Conservation (phyloP, 2,329 filamentous ascomycete species). For the Aplosporella prunicola region DNA sequence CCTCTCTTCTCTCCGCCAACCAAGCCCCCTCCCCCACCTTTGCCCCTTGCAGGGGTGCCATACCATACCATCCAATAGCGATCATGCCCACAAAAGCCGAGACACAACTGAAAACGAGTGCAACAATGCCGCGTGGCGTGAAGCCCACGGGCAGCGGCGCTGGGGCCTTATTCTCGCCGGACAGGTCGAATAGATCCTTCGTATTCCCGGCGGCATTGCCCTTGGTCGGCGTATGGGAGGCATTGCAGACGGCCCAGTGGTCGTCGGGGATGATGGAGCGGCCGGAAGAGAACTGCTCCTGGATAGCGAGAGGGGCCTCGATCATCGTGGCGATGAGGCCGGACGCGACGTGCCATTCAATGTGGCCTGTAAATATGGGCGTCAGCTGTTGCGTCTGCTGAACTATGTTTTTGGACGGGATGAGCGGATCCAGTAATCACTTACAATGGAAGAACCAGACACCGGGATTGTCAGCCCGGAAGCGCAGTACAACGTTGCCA, state of each 20-base stretch:
- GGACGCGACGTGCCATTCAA: conserved; percentile 38
- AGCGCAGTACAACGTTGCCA: conserved; percentile 47
- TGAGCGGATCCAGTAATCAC: too few species aligned
- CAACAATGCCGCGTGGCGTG: conserved; percentile 60
- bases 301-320: conserved; percentile 45
- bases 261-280: conserved; percentile 52
- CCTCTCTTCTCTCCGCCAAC: too few species aligned
- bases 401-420: too few species aligned
- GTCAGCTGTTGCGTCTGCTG: too few species aligned
- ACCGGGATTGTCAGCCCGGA: conserved; percentile 45
- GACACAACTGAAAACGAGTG: conserved; percentile 62
- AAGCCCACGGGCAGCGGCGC: conserved; percentile 57
- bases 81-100: conserved; percentile 59
- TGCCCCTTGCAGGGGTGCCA: conserved; percentile 22
- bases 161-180: conserved; percentile 44
- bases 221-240: conserved; percentile 38
- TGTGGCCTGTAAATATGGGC: too few species aligned
- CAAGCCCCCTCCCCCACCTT: too few species aligned
- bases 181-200: conserved; percentile 47
- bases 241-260: conserved; percentile 51
- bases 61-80: conserved; percentile 59
- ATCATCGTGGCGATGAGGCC: conserved; percentile 45
- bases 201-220: conserved; percentile 74
- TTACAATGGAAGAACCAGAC: conserved; percentile 20
- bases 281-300: conserved; percentile 31